Evolutionary conservation across 352 stramenopile species (phyloP), one percentile per base, ranked within the genome.

Genomic region (Phytophthora cryptogea): DNA sequence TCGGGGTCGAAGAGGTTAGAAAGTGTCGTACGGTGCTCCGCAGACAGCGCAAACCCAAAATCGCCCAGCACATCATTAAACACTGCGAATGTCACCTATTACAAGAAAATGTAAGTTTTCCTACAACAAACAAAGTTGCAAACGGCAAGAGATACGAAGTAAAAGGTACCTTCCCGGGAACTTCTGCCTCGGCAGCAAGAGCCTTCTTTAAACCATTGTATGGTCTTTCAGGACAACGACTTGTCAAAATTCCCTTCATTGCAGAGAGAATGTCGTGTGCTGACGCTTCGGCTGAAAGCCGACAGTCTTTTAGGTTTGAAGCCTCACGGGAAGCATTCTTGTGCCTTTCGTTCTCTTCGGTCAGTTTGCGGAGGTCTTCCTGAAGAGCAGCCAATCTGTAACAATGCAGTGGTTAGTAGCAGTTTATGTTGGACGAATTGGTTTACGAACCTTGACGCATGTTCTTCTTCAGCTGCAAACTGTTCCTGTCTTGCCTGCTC

Each of bases 201-300:
- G 84, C 80, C 54, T 94, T 94, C 54, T 92, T 94, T 35, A 94
- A 72, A 0, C 84, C 82, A 35, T 91, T 90, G 48, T 91, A 94
- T 3, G 84, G 84, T 27, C 80, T 54, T 23, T 86, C 71, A 13
- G 80, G 66, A 26, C 77, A 94, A 17, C 84, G 68, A 45, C 47
- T 69, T 7, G 45, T 58, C 17, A 93, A 46, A 54, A 91, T 90
- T 11, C 83, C 74, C 23, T 83, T 85, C 66, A 93, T 93, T 0
- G 70, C 62, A n/a, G 78, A 80, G 0, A 91, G 53, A 26, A 93
- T 80, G 23, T 91, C 81, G 36, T 84, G 63, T 2, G 73, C 80
- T 16, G 79, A 87, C 0, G 81, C 79, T 7, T 83, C 68, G 0
- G 35, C 51, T 16, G 60, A 57, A 16, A 93, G 74, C 1, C 52